phyloP scores from a whole-genome alignment of 139 green algal genomes.

The Tetradesmus obliquus region DNA sequence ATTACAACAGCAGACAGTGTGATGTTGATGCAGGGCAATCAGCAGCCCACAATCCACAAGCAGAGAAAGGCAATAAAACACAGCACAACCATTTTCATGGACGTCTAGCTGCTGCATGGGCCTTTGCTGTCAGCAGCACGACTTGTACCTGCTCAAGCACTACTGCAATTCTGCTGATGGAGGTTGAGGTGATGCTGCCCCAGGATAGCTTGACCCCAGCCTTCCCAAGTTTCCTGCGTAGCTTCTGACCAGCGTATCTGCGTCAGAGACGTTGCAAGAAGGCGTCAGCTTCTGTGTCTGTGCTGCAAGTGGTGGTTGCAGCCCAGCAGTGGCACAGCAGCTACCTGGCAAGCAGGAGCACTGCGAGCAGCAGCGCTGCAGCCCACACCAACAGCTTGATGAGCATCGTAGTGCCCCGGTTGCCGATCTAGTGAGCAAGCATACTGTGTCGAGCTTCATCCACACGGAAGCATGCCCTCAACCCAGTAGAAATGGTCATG shows the following conservation, averaged over 20 bases:
- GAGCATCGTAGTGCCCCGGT: neutral
- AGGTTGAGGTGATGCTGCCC: neutral
- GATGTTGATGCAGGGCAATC: neutral
- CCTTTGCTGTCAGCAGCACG: neutral
- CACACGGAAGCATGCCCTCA: neutral
- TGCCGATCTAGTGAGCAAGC: neutral
- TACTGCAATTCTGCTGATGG: neutral
- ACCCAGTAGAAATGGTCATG: no score
- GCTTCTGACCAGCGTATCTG: neutral
- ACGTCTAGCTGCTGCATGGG: neutral
- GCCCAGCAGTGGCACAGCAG: neutral
- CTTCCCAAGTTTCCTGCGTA: neutral
- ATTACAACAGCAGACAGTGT: neutral
- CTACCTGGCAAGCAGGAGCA: slow-evolving; percentile 18
- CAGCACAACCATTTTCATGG: no score
- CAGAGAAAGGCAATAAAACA: no score
- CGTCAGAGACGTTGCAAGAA: neutral
- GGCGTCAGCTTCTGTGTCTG: neutral
- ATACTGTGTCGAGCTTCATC: neutral
- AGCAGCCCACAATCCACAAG: neutral
- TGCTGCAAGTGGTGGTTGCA: neutral
- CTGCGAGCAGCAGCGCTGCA: neutral
- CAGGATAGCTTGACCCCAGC: slow-evolving; percentile 17
- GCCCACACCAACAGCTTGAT: neutral
- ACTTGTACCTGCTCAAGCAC: slow-evolving; percentile 4